Base-by-base conservation (phyloP, 75 land plant genomes). In the Sequoia sempervirens region DNA sequence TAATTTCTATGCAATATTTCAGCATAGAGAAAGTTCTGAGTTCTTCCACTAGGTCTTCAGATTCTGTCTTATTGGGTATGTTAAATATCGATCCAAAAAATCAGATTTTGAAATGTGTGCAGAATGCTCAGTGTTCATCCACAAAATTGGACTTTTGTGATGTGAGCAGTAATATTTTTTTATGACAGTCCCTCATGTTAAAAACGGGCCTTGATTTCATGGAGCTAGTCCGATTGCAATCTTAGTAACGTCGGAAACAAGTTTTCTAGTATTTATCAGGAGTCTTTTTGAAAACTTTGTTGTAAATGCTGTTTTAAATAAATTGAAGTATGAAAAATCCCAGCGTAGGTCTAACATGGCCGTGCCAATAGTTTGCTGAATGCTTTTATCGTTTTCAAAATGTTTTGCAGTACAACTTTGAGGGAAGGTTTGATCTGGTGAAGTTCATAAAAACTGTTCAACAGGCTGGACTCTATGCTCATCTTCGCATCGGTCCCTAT, bases 401-500 rank as follows among this genome's bases (percentile, higher is more conserved):
- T 32, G 32, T 70, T 43, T 34, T 88, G 20, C 89, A 88, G 88
- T 91, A 91, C 78, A 75, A 91, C 58, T 91, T 89, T 46, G 82
- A 86, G 41, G 96, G 94, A 11, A 87, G 88, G 15, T 78, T 81
- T 13, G 94, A 94, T 80, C 45, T 95, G 45, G 66, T 92, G 0
- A 90, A 88, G 83, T 95, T 95, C 79, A 23, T 94, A 36, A 89
- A 89, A 78, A 83, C 85, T 47, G 86, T 95, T 34, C 85, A 90
- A 41, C 81, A 88, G 70, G 92, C 86, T 76, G 96, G 96, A 15
- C 84, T 95, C 0, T 93, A 92, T 81, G 87, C 91, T 36, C 81
- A 91, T 83, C 93, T 95, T 34, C 88, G 97, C 32, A 94, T 95
- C 73, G 97, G 97, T 8, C 97, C 97, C 3, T 95, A 95, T 86